Conservation (phyloP, 805 yeast species). For the Ogataea polymorpha region DNA sequence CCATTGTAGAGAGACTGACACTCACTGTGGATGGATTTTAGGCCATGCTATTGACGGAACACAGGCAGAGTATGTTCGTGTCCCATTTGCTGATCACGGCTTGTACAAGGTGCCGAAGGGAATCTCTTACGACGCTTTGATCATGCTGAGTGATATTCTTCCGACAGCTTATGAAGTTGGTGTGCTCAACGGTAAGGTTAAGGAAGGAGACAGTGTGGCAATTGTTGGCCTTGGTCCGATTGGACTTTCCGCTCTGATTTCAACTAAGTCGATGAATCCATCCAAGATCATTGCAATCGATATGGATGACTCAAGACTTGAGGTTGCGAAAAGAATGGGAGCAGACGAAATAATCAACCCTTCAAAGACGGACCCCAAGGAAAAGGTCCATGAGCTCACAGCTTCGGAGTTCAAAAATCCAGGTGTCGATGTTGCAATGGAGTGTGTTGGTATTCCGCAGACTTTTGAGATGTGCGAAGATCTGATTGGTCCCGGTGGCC, state of each 20-base stretch:
- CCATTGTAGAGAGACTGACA: slow-evolving; percentile 46
- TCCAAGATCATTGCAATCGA: slow-evolving; percentile 54
- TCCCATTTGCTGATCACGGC: slow-evolving; percentile 47
- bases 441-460: slow-evolving; percentile 63
- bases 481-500: slow-evolving; percentile 55
- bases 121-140: slow-evolving; percentile 43
- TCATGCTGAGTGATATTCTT: slow-evolving; percentile 61
- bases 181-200: slow-evolving; percentile 51
- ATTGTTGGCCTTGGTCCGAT: slow-evolving; percentile 70
- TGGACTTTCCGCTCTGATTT: slow-evolving; percentile 59
- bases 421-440: slow-evolving; percentile 60
- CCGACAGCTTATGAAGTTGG: slow-evolving; percentile 71
- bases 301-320: slow-evolving; percentile 54
- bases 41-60: slow-evolving; percentile 67
- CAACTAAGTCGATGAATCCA: slow-evolving; percentile 55
- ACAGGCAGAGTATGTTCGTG: slow-evolving; percentile 58
- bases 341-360: slow-evolving; percentile 59
- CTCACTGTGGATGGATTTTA: slow-evolving; percentile 47
- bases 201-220: slow-evolving; percentile 56
- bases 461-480: slow-evolving; percentile 60
- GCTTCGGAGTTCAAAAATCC: slow-evolving; percentile 33
- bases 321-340: slow-evolving; percentile 56
- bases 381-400: slow-evolving; percentile 34
- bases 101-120: slow-evolving; percentile 33
- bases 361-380: slow-evolving; percentile 39